Evolutionary conservation across 108 stramenopile genomes (phyloP).

Genomic region (Phaeodactylum tricornutum): DNA sequence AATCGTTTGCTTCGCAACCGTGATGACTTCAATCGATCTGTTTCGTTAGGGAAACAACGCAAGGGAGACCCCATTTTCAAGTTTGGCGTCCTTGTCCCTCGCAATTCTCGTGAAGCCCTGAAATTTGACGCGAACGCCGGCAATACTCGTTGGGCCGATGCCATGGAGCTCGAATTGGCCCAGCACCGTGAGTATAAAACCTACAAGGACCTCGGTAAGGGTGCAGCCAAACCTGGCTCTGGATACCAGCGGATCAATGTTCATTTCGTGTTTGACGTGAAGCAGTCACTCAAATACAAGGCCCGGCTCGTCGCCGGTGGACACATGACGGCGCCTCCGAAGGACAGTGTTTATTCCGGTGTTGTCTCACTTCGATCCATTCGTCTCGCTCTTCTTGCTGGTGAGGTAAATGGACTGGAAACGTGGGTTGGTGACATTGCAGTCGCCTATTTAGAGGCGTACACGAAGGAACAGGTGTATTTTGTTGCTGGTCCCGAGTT

Average conservation of each 20-base stretch:
- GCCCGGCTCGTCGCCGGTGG: conserved; percentile 18
- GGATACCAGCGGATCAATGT: conserved; percentile 19
- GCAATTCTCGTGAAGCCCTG: conserved; percentile 9
- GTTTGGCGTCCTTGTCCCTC: conserved; percentile 18
- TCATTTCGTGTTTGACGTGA: conserved; percentile 24
- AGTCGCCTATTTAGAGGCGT: conserved; percentile 14
- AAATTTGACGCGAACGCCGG: conserved; percentile 9
- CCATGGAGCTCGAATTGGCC: conserved; percentile 7
- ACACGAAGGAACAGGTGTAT: conserved; percentile 16
- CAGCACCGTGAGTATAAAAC: conserved; percentile 16
- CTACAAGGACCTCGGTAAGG: conserved; percentile 16
- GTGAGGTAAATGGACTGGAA: conserved; percentile 10
- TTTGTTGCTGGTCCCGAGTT: conserved; percentile 27
- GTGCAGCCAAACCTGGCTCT: neutral
- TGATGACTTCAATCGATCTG: conserved; percentile 3
- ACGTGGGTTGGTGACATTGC: conserved; percentile 10
- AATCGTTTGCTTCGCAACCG: conserved; percentile 1
- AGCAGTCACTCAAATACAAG: conserved; percentile 23
- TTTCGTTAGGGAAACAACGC: too few species aligned
- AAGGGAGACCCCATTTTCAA: conserved; percentile 9
- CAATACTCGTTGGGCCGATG: conserved; percentile 22
- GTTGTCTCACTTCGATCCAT: conserved; percentile 16
- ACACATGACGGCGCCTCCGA: conserved; percentile 19
- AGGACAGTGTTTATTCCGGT: conserved; percentile 15
- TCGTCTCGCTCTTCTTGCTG: neutral